These are phyloP conservation scores for Erucastrum elatum DNA, from an alignment of 345 rosid genomes.

Conservation along the genomic window DNA sequence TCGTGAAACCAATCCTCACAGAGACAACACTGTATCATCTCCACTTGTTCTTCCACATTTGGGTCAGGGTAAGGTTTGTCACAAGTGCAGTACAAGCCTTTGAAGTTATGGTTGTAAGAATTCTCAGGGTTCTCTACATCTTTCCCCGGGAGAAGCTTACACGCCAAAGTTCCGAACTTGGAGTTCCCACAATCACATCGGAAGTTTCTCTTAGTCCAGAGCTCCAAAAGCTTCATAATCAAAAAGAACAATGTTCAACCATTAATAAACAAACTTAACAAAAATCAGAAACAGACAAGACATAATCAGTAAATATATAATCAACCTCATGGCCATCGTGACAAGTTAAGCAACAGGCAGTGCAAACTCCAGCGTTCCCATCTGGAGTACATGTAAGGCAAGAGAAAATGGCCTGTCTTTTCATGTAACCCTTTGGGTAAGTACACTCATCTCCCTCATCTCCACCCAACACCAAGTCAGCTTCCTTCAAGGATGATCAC, in stretches of 20 bases:
- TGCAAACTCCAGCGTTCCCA: conserved; percentile 91
- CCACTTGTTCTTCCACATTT: conserved; percentile 79
- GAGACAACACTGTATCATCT: conserved; percentile 95
- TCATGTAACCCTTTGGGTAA: conserved; percentile 77
- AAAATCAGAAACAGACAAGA: not conserved
- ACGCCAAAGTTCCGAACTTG: conserved; percentile 69
- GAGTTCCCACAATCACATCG: conserved; percentile 97
- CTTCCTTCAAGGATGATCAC: conserved; percentile 54
- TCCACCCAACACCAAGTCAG: conserved; percentile 95
- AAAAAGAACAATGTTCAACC: conserved; percentile 14
- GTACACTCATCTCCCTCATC: conserved; percentile 97
- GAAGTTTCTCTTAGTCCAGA: conserved; percentile 95
- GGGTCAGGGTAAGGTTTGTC: conserved; percentile 89
- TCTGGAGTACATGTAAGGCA: conserved; percentile 91
- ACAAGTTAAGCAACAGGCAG: conserved; percentile 92
- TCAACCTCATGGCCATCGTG: conserved; percentile 95
- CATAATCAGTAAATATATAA: not conserved
- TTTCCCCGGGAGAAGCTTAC: conserved; percentile 80
- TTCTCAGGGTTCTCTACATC: conserved; percentile 74
- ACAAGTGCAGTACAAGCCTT: conserved; percentile 88
- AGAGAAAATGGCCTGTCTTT: conserved; percentile 93
- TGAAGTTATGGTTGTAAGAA: conserved; percentile 87
- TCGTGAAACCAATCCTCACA: conserved; percentile 99
- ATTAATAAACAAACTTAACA: not conserved
- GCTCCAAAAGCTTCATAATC: conserved; percentile 66